phyloP scores from a whole-genome alignment of 2,329 filamentous ascomycete species.

The Aureobasidium lini region DNA sequence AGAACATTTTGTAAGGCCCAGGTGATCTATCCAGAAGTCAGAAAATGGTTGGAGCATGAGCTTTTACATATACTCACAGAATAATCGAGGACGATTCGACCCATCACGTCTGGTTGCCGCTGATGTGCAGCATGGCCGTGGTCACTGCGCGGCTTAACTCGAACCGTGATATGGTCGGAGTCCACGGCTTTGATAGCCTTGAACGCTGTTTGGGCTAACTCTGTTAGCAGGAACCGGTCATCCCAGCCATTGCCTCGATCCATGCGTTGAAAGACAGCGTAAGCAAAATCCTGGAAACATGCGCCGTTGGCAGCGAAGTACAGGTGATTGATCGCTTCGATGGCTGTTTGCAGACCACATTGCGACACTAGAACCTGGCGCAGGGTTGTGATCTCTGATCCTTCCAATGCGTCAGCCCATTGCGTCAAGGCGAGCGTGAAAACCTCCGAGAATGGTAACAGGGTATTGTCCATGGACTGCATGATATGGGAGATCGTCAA shows the following conservation, averaged over 20 bases:
- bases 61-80: constrained; percentile 46
- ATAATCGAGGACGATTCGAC: constrained; percentile 59
- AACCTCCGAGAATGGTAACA: constrained; percentile 61
- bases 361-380: constrained; percentile 59
- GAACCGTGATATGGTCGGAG: constrained; percentile 53
- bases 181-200: constrained; percentile 47
- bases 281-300: constrained; percentile 57
- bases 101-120: constrained; percentile 34
- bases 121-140: not conserved
- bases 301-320: constrained; percentile 73
- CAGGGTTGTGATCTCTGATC: constrained; percentile 59
- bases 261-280: constrained; percentile 66
- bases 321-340: constrained; percentile 62
- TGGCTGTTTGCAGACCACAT: constrained; percentile 57
- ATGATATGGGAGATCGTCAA: not conserved
- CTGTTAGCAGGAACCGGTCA: constrained; percentile 73
- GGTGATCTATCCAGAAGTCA: constrained; percentile 30
- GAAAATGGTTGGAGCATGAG: not conserved
- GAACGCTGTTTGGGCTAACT: constrained; percentile 67
- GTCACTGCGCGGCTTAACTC: not conserved
- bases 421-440: constrained; percentile 63
- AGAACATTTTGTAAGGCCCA: constrained; percentile 66
- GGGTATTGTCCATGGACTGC: constrained; percentile 6
- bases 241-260: constrained; percentile 61
- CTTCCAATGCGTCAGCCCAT: constrained; percentile 73